Evolutionary conservation across 768 basidiomycete genomes (phyloP).

Genomic region (Daedaleopsis nitida): DNA sequence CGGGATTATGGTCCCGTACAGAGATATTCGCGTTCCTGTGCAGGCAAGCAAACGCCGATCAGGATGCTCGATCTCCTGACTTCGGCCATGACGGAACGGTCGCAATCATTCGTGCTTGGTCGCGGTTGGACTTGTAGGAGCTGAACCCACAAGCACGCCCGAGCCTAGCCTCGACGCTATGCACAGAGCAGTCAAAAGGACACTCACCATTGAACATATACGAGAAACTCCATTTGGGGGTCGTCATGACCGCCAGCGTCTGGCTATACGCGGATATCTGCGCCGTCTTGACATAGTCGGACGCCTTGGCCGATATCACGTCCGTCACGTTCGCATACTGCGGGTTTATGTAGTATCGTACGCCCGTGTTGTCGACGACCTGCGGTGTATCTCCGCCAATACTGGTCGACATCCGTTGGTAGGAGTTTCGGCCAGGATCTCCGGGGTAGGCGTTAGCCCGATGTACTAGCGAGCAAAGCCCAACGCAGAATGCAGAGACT

Average conservation of each 20-base stretch:
- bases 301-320: background rate
- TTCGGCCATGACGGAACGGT: background rate
- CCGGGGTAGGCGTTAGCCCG: no score
- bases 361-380: background rate
- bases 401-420: no score
- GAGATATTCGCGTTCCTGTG: background rate
- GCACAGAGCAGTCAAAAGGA: background rate
- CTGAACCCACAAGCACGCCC: background rate
- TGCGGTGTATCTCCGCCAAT: no score
- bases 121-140: background rate
- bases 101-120: background rate
- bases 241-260: background rate
- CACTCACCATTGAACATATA: background rate
- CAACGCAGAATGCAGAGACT: no score
- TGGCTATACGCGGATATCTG: background rate
- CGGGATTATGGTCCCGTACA: background rate
- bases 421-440: no score
- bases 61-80: background rate
- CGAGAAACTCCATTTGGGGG: background rate
- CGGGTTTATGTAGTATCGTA: background rate
- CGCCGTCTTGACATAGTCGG: background rate
- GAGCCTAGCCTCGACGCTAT: background rate
- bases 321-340: constrained; percentile 5
- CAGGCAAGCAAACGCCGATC: background rate
- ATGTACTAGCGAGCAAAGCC: no score